These are phyloP conservation scores for Cercospora nicotianae DNA, from an alignment of 2,329 filamentous ascomycete genomes.

Conservation along the genomic window DNA sequence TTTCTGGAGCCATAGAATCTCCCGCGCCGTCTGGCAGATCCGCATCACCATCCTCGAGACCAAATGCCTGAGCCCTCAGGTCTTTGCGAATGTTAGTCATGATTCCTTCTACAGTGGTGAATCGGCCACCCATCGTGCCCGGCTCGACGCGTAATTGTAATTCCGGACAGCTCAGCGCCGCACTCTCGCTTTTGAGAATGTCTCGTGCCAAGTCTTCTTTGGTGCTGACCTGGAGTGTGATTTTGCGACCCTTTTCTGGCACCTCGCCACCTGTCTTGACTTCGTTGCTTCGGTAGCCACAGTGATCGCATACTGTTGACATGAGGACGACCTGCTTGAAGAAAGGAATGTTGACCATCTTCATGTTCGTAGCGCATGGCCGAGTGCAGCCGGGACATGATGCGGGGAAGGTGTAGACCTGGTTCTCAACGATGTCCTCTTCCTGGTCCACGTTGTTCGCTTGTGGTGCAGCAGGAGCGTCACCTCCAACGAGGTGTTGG, in stretches of 20 bases:
- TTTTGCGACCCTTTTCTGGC: constrained; percentile 79
- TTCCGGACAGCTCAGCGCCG: constrained; percentile 81
- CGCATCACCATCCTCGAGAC: constrained; percentile 59
- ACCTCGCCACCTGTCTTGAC: constrained; percentile 96
- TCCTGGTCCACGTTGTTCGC: constrained; percentile 46
- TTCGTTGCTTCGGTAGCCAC: constrained; percentile 89
- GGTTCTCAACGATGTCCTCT: constrained; percentile 85
- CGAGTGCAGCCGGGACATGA: constrained; percentile 89
- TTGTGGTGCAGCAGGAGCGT: constrained; percentile 17
- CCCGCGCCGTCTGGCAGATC: constrained; percentile 50
- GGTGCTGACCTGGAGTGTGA: constrained; percentile 71
- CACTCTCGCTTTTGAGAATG: constrained; percentile 94
- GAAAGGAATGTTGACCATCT: constrained; percentile 96
- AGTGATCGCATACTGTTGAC: constrained; percentile 87
- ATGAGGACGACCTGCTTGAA: constrained; percentile 98
- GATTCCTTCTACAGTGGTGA: constrained; percentile 94
- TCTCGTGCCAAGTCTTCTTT: constrained; percentile 79
- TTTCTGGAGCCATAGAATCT: constrained; percentile 69
- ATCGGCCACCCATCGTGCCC: constrained; percentile 90
- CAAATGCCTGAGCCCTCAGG: constrained; percentile 83
- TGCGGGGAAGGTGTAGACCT: constrained; percentile 90
- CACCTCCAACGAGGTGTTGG: constrained; percentile 42
- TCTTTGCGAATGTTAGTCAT: constrained; percentile 91
- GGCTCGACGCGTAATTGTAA: constrained; percentile 85
- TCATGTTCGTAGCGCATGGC: constrained; percentile 89